These are phyloP conservation scores for Breynia disticha DNA, from an alignment of 441 rosid species.

Conservation along the genomic window DNA sequence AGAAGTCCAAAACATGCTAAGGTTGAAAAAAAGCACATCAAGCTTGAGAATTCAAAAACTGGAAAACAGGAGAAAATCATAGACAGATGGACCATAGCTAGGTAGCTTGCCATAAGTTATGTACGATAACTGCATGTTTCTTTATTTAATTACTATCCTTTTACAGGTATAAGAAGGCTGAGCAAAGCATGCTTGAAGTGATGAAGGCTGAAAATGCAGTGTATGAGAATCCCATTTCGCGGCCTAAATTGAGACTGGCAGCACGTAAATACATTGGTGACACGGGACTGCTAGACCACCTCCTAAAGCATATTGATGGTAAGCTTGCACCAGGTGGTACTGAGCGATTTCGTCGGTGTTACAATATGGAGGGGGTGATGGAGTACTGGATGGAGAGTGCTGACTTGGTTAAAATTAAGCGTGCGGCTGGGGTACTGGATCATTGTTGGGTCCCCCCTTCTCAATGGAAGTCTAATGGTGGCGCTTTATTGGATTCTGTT, in stretches of 20 bases:
- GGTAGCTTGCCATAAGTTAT: conserved; percentile 29
- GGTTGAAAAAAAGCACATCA: conserved; percentile 8
- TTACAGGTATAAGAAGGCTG: conserved; percentile 60
- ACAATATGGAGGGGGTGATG: conserved; percentile 69
- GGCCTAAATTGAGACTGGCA: conserved; percentile 44
- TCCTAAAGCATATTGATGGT: conserved; percentile 77
- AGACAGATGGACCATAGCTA: conserved; percentile 62
- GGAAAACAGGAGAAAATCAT: conserved; percentile 22
- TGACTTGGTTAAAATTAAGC: conserved; percentile 47
- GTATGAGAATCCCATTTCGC: conserved; percentile 51
- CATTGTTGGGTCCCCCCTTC: conserved; percentile 50
- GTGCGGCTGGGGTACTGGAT: conserved; percentile 52
- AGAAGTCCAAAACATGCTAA: conserved; percentile 19
- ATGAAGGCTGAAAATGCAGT: conserved; percentile 68
- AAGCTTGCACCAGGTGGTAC: conserved; percentile 74
- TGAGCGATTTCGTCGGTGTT: conserved; percentile 77
- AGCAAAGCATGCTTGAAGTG: conserved; percentile 46
- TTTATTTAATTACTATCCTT: conserved; percentile 10
- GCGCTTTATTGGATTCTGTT: conserved; percentile 29
- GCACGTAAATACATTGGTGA: conserved; percentile 74
- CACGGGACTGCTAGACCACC: conserved; percentile 90
- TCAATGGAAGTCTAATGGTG: conserved; percentile 42
- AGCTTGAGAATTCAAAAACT: conserved; percentile 11
- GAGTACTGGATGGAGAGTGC: conserved; percentile 88
- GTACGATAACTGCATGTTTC: conserved; percentile 2